Base-by-base conservation (phyloP, 495 filamentous ascomycete species). In the Hyaloscypha bicolor region DNA sequence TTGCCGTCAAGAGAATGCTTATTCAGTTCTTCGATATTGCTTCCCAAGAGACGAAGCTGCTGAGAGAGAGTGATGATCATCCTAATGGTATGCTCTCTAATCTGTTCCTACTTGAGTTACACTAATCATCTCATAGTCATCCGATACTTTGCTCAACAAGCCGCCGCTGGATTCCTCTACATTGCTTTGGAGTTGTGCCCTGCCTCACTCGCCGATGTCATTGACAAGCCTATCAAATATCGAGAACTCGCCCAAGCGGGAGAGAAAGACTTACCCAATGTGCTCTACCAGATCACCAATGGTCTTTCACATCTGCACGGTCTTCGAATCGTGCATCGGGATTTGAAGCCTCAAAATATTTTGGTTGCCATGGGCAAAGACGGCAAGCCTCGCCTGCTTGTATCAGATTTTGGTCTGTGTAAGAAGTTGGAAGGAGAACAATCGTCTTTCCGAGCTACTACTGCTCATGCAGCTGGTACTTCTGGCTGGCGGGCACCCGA, bases 301-400 rank as follows among this genome's bases (percentile, higher is more conserved):
- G 95, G 95, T 21, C 81, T 99, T 16, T 87, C 89, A 63, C 93
- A 98, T 78, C 81, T 99, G 22, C 95, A 99, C 76, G 90, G 88
- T 16, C 83, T 98, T 55, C 90, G 96, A 61, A 97, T 99, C 71
- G 96, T 99, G 14, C 95, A 99, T 76, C 91, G 95, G 58, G 95
- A 99, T 76, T 83, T 99, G 70, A 99, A 99, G 75, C 95, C 95
- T 1, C 95, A 98, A 72, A 99, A 99, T 71, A 97, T 98, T 55
- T 83, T 99, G 0, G 93, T 97, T 59, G 80, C 83, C 51, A 81
- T 85, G 76, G 79, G 82, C 78, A 78, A 87, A 76, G 80, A 83
- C 56, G 81, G 82, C n/a, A 81, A 77, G 53, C 88, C 90, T 35
- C 91, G 94, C 19, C 81, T 98, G 4, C 87, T 98, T 11, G 96